phyloP scores from a whole-genome alignment of 2,329 filamentous ascomycete genomes.

The Apiospora phragmitis region DNA sequence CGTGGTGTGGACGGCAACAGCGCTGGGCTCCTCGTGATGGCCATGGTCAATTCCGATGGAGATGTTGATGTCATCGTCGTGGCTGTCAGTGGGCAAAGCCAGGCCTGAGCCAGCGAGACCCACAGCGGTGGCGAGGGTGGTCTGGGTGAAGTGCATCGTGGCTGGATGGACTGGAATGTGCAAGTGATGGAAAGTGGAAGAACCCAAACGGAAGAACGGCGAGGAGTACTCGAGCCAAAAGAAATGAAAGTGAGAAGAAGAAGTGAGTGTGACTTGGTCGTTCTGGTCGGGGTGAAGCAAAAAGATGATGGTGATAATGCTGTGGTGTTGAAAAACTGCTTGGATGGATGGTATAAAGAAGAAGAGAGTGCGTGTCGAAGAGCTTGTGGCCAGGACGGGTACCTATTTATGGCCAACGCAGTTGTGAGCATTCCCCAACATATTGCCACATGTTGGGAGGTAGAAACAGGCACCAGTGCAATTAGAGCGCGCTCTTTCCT shows the following conservation, averaged over 20 bases:
- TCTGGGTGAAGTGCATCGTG: neutral
- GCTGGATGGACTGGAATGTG: neutral
- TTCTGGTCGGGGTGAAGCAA: neutral
- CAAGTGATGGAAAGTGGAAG: no score
- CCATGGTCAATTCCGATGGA: no score
- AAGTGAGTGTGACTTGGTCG: no score
- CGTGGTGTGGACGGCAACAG: no score
- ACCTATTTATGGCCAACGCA: neutral
- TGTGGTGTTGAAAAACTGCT: neutral
- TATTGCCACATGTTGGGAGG: neutral
- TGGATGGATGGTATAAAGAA: neutral
- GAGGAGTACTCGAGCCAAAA: neutral
- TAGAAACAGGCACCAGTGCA: neutral
- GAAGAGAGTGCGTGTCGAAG: neutral
- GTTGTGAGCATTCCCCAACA: neutral
- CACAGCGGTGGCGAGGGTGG: neutral
- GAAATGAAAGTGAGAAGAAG: no score
- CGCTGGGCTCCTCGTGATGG: no score
- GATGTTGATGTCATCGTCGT: neutral
- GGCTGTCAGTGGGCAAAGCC: neutral
- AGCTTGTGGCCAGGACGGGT: neutral
- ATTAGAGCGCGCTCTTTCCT: neutral
- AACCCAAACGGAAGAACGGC: neutral
- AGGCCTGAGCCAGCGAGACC: neutral
- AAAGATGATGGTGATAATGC: neutral